Evolutionary conservation across 2,329 filamentous ascomycete species (phyloP), one percentile per base, ranked within the genome.

Genomic region (Dactylellina parvicollis): DNA sequence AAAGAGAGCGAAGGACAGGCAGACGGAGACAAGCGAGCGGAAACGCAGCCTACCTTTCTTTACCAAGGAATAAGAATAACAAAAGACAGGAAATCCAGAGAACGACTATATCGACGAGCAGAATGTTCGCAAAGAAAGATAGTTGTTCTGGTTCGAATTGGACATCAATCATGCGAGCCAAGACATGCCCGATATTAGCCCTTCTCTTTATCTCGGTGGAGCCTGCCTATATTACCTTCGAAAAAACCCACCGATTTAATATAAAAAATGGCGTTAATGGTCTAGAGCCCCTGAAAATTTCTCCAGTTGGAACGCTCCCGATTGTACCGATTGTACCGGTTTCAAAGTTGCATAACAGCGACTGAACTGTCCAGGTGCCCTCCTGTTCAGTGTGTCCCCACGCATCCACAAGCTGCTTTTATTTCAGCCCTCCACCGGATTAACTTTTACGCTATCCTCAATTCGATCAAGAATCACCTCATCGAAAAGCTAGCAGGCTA

Each of bases 291-390:
- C 69, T 73, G 69, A 73, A 73, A 66, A 61, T 66, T 66, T 73
- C 69, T 60, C 69, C 69, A 64, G 54, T 49, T 73, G 54, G 60
- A 61, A 55, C 42, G 54, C 47, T 73, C 38, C 69, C 69, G 69
- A 66, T 66, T 66, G 54, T 73, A 73, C 69, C 69, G 60, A 73
- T 65, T 73, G 56, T 65, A 60, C 69, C 69, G 60, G 69, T 73
- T 73, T 66, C 60, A 73, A n/a, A 49, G 36, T 24, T 65, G 46
- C 69, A 73, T 50, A 44, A 36, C 28, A 55, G 44, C 60, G 26
- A 18, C 40, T 18, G 47, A 22, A 34, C 32, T 60, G 49, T 47
- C 49, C 40, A 57, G 50, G 50, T 47, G 57, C 47, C 47, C 38
- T 40, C 22, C 36, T 55, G 34, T n/a, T 42, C 14, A 40, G 12